These are phyloP conservation scores for Chenopodium quinoa DNA, from an alignment of 148 eudicot species.

Conservation along the genomic window DNA sequence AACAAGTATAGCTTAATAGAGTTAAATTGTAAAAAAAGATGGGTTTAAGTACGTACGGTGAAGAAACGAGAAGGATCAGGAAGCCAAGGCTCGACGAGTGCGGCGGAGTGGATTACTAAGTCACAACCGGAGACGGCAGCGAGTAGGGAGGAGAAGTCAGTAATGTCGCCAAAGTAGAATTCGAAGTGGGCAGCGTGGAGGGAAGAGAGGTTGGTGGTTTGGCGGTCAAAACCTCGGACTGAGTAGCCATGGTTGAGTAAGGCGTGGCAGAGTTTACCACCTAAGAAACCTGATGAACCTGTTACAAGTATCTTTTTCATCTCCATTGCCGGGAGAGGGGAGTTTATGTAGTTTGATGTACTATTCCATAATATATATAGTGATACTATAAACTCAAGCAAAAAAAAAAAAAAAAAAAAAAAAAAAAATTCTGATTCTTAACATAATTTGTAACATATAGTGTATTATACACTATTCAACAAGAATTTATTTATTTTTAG, in stretches of 20 bases:
- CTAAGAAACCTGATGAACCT: slow-evolving; percentile 93
- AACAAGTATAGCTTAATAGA: too few relatives aligned
- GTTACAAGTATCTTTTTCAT: slow-evolving; percentile 55
- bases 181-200: slow-evolving; percentile 47
- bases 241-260: slow-evolving; percentile 51
- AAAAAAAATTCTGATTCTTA: too few relatives aligned
- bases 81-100: slow-evolving; percentile 92
- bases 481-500: too few relatives aligned
- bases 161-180: slow-evolving; percentile 71
- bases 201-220: slow-evolving; percentile 56
- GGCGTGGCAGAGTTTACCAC: slow-evolving; percentile 69
- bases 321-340: neutral
- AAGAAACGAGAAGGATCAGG: slow-evolving; percentile 65
- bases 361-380: too few relatives aligned
- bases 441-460: too few relatives aligned
- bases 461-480: too few relatives aligned
- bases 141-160: slow-evolving; percentile 61
- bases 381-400: too few relatives aligned
- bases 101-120: slow-evolving; percentile 72
- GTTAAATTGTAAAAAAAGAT: neutral
- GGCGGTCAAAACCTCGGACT: slow-evolving; percentile 85
- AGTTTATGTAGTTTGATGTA: too few relatives aligned
- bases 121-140: slow-evolving; percentile 63
- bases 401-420: too few relatives aligned
- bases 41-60: slow-evolving; percentile 24